Percentiles rank a stretch among this genome's conserved stretches.
Evolutionary conservation across 208 protist genomes (phyloP).

Genomic region (Trypanosoma brucei): DNA sequence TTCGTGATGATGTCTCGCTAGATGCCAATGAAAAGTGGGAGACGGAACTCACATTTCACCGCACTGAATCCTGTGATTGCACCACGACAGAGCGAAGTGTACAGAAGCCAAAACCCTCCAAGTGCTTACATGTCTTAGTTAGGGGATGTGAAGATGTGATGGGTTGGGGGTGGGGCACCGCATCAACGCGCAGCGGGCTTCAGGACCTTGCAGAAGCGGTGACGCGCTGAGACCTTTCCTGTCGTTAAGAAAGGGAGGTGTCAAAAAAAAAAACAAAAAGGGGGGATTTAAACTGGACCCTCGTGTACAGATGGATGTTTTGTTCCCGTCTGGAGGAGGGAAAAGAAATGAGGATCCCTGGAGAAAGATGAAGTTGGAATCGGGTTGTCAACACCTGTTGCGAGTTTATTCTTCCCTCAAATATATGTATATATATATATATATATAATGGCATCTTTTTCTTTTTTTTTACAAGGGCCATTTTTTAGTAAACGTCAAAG

Average conservation of each 20-base stretch:
- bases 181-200: not conserved
- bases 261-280: no score
- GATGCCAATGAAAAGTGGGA: conserved; percentile 26
- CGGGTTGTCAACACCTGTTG: no score
- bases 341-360: no score
- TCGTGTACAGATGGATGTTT: no score
- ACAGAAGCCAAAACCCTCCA: not conserved
- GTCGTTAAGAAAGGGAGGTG: not conserved
- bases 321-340: no score
- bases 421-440: no score
- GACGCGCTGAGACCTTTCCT: not conserved
- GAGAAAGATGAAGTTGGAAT: no score
- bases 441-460: no score
- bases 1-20: conserved; percentile 13
- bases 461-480: no score
- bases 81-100: not conserved
- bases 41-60: conserved; percentile 16
- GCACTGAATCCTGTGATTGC: not conserved
- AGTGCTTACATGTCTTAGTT: conserved; percentile 5
- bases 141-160: conserved; percentile 23
- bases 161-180: conserved; percentile 12
- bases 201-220: conserved; percentile 2
- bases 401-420: no score
- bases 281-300: no score
- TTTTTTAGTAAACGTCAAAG: no score